Base-by-base conservation (phyloP, 78 protist genomes). In the Dictyostelium capitatum region DNA sequence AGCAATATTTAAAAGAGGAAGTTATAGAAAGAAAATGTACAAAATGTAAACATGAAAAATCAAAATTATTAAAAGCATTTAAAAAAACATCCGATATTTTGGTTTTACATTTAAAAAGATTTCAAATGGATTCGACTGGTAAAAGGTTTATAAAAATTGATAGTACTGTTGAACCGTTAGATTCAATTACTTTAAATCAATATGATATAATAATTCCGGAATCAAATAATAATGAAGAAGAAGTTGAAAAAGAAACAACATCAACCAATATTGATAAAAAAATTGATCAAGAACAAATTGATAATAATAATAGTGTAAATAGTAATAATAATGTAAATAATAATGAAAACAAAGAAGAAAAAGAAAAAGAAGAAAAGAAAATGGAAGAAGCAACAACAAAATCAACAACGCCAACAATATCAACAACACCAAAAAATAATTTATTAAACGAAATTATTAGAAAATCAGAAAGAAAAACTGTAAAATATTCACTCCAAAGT, bases 11-110 rank as follows among this genome's bases (percentile, higher is more conserved):
- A 32, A 87, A 87, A 64, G 93, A 87, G 12, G 93, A 87, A 47
- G 37, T 20, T 9, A 87, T 87, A 62, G 93, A 87, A 6, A 87
- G 93, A 77, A 87, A 77, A 51, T 87, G 93, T 64, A 9, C 64
- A 54, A 48, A 78, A 15, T 87, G 93, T 51, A 47, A 53, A 37
- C 64, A 77, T 64, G 41, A 48, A 19, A 77, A 87, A 64, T 64
- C 85, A 51, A 77, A 28, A 7, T 6, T 87, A 4, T 17, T 56
- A 23, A 87, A 87, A 77, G 41, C 17, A 32, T 64, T 87, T 65
- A 48, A 77, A 50, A 46, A 28, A 2, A 19, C 67, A n/a, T 69
- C 93, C 19, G 47, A 57, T 56, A 32, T 87, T n/a, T 37, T 87
- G 32, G 84, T 65, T 15, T 56, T 87, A 37, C 93, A 87, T 28